phyloP scores from a whole-genome alignment of 495 filamentous ascomycete genomes.

The Tirmania nivea region DNA sequence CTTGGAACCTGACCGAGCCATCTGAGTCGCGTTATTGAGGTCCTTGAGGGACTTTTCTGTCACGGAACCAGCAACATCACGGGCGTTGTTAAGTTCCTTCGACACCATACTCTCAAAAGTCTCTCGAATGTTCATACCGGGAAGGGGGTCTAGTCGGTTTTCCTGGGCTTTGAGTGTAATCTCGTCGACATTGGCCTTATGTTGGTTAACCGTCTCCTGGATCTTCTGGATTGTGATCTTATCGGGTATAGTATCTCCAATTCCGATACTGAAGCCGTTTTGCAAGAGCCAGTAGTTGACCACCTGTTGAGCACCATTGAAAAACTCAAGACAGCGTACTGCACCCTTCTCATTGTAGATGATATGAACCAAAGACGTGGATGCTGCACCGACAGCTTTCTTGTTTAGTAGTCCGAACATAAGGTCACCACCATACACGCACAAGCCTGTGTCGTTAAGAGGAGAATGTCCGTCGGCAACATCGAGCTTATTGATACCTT shows the following conservation, averaged over 20 bases:
- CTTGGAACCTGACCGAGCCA: slow-evolving; percentile 91
- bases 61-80: slow-evolving; percentile 83
- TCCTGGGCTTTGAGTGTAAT: slow-evolving; percentile 59
- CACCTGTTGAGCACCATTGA: slow-evolving; percentile 81
- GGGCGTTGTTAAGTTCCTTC: slow-evolving; percentile 76
- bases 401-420: slow-evolving; percentile 79
- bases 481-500: slow-evolving; percentile 60
- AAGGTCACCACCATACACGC: slow-evolving; percentile 70
- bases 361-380: slow-evolving; percentile 77
- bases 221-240: slow-evolving; percentile 59
- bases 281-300: slow-evolving; percentile 97
- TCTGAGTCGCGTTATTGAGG: slow-evolving; percentile 82
- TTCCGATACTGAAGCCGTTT: slow-evolving; percentile 93
- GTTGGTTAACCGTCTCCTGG: slow-evolving; percentile 47
- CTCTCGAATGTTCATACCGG: slow-evolving; percentile 94
- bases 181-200: slow-evolving; percentile 56
- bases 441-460: slow-evolving; percentile 53
- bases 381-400: slow-evolving; percentile 75
- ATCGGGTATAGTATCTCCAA: slow-evolving; percentile 94
- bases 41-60: slow-evolving; percentile 85
- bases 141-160: slow-evolving; percentile 66
- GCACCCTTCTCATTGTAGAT: slow-evolving; percentile 87
- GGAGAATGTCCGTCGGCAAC: slow-evolving; percentile 32
- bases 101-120: slow-evolving; percentile 94
- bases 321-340: slow-evolving; percentile 72